These are phyloP conservation scores for Entonaema liquescens DNA, from an alignment of 495 filamentous ascomycete genomes.

Conservation along the genomic window DNA sequence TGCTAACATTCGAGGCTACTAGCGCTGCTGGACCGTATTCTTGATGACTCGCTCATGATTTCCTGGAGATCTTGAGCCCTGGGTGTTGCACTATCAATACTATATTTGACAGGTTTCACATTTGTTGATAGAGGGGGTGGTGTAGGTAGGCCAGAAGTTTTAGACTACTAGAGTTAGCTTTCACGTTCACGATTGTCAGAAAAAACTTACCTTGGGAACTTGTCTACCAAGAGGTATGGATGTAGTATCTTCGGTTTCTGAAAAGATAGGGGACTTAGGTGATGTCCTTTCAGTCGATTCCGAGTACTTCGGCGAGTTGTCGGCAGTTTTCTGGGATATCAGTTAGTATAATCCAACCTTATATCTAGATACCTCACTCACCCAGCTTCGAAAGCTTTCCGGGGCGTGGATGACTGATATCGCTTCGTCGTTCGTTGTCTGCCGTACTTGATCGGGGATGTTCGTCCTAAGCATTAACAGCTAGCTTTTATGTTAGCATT, in stretches of 20 bases:
- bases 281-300: conserved; percentile 45
- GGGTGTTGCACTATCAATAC: conserved; percentile 76
- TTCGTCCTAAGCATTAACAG: conserved; percentile 70
- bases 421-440: conserved; percentile 72
- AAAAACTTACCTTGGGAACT: conserved; percentile 48
- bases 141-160: conserved; percentile 49
- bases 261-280: conserved; percentile 35
- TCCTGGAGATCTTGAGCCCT: conserved; percentile 83
- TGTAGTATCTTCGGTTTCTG: conserved; percentile 34
- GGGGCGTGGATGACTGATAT: conserved; percentile 90
- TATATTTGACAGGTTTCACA: conserved; percentile 68
- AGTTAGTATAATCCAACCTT: not conserved
- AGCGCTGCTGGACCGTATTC: conserved; percentile 58
- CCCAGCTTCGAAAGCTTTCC: conserved; percentile 78
- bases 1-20: conserved; percentile 78
- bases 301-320: conserved; percentile 43
- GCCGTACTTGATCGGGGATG: conserved; percentile 60
- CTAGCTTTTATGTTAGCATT: conserved; percentile 45
- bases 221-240: conserved; percentile 43
- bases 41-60: conserved; percentile 55
- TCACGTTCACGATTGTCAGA: conserved; percentile 17
- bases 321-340: conserved; percentile 48
- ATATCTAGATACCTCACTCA: conserved; percentile 54
- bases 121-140: conserved; percentile 76
- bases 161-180: conserved; percentile 47